A percentile compares a stretch with the other conserved stretches of the same genome.
phyloP scores from a whole-genome alignment of 176 grass and related monocot genomes.

The Musa troglodytarum region DNA sequence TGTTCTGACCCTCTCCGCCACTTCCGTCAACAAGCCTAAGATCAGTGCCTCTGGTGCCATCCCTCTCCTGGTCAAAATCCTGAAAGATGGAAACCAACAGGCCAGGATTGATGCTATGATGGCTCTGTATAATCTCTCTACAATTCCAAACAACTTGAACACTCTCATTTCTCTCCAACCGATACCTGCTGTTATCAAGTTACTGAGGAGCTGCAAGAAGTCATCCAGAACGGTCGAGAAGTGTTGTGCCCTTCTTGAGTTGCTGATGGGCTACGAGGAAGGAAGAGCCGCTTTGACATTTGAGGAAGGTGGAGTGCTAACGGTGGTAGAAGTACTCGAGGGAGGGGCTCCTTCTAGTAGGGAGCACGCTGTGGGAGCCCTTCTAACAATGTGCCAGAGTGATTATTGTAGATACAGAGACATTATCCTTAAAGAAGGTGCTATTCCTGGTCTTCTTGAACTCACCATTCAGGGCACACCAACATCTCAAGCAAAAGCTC shows the following conservation, averaged over 20 bases:
- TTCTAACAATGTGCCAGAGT: conserved; percentile 62
- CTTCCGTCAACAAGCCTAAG: conserved; percentile 53
- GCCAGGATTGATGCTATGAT: conserved; percentile 59
- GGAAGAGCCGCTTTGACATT: conserved; percentile 41
- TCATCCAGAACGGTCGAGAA: conserved; percentile 67
- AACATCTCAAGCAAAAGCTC: conserved; percentile 61
- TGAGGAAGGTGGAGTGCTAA: conserved; percentile 64
- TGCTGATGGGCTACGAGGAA: conserved; percentile 49
- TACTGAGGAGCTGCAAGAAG: conserved; percentile 56
- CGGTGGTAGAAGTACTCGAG: conserved; percentile 69
- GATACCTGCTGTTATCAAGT: conserved; percentile 38
- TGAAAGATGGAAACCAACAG: conserved; percentile 61
- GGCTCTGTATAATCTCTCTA: conserved; percentile 92
- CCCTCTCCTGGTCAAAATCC: conserved; percentile 55
- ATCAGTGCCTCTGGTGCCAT: conserved; percentile 63
- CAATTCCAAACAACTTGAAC: conserved; percentile 42
- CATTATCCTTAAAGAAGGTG: conserved; percentile 67
- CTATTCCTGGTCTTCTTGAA: conserved; percentile 78
- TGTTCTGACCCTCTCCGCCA: conserved; percentile 76
- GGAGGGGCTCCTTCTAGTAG: conserved; percentile 67
- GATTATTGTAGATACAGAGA: conserved; percentile 66
- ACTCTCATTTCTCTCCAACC: conserved; percentile 52
- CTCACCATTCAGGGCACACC: conserved; percentile 70
- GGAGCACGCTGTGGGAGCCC: conserved; percentile 64
- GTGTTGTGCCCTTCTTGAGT: conserved; percentile 74